Evolutionary conservation across 192 early-diverging fungal species (phyloP), one percentile per base, ranked within the genome.

Genomic region (Backusella psychrophila): DNA sequence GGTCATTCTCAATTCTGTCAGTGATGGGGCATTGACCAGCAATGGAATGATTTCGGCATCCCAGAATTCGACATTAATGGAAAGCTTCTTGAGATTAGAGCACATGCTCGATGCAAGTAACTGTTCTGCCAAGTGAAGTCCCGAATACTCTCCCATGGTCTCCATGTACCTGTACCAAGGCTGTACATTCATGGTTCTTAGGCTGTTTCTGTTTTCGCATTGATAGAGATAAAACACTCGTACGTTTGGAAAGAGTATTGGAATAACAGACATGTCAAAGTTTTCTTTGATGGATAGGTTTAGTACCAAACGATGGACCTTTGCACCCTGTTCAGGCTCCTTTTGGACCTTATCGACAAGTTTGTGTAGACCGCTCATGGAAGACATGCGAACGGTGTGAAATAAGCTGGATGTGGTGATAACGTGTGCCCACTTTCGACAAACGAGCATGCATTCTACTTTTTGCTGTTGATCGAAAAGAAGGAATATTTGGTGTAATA

Each of bases 11-110:
- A 59, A 23, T 59, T 59, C 53, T 59, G 53, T 59, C 3, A 59
- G 23, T 23, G 53, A 21, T 59, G 53, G 53, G 23, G 53, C 53
- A 59, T 59, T 59, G 53, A 26, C 53, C 53, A 59, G 19, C 21
- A 59, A 59, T 59, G 53, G 23, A 59, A 59, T 59, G 53, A 59
- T 59, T 11, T 59, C 53, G n/a, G 53, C 53, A 59, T 59, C 53
- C 53, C 53, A 59, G 9, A 59, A 59, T 26, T 59, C 53, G 7
- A 59, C 53, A 23, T 59, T 59, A 26, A 59, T 59, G 0, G 53
- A 59, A 23, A 59, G 53, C 1, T 59, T 59, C 9, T 59, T 59
- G 6, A 59, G 53, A 59, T 59, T 59, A 26, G 53, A 26, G 21
- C 53, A 59, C 21, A 59, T 59, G 2, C 21, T 59, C 7, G 53